Evolutionary conservation across 148 eudicot species (phyloP).

Genomic region (Cornus suecica): DNA sequence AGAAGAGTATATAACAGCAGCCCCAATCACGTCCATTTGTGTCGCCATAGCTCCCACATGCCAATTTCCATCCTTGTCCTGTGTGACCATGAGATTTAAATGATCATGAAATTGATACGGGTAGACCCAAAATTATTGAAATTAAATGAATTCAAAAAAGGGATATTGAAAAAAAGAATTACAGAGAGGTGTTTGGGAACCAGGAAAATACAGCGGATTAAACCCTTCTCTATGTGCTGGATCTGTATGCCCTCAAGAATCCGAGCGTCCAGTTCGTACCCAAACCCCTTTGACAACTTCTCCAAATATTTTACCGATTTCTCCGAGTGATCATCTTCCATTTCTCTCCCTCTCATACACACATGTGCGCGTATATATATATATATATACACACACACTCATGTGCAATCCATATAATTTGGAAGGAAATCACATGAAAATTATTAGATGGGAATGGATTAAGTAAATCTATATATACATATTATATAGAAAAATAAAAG

Average conservation of each 20-base stretch:
- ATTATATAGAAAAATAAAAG: no score
- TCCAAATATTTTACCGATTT: slow-evolving; percentile 20
- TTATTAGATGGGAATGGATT: no score
- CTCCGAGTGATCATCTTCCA: not conserved
- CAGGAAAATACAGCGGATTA: slow-evolving; percentile 22
- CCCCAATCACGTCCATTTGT: slow-evolving; percentile 19
- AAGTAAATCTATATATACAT: no score
- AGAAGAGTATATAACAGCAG: slow-evolving; percentile 13
- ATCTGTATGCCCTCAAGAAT: slow-evolving; percentile 22
- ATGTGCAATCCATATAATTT: no score
- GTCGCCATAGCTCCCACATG: slow-evolving; percentile 9
- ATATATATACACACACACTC: no score
- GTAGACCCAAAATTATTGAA: no score
- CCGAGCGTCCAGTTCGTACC: slow-evolving; percentile 19
- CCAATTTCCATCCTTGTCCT: not conserved
- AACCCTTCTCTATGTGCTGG: slow-evolving; percentile 9
- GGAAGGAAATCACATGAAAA: no score
- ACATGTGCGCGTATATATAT: no score
- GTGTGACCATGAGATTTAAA: not conserved
- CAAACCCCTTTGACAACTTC: slow-evolving; percentile 20
- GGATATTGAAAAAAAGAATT: not conserved
- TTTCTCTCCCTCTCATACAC: not conserved
- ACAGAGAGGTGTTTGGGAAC: slow-evolving; percentile 23
- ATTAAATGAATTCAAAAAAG: no score
- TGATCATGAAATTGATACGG: not conserved